Conservation (phyloP, 805 yeast species). For the Pichia insulana region DNA sequence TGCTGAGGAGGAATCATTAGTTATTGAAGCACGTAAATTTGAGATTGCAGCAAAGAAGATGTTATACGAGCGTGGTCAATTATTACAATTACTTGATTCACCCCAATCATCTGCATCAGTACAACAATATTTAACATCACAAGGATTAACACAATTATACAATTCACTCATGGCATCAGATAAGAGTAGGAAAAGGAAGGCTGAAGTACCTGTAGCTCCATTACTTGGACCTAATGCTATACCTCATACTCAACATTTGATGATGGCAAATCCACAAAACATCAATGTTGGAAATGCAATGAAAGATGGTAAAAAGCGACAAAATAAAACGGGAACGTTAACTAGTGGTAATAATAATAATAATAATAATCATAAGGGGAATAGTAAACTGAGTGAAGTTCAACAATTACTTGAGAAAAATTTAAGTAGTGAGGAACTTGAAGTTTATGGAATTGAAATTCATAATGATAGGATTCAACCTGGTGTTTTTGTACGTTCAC, state of each 20-base stretch:
- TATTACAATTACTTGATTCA: slow-evolving; percentile 73
- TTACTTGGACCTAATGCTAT: slow-evolving; percentile 49
- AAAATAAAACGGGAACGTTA: slow-evolving; percentile 13
- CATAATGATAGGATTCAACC: slow-evolving; percentile 68
- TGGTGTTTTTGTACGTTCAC: slow-evolving; percentile 77
- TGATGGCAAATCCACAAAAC: slow-evolving; percentile 14
- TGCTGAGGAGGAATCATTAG: slow-evolving; percentile 93
- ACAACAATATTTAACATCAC: slow-evolving; percentile 71
- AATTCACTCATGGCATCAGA: slow-evolving; percentile 65
- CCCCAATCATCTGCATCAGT: slow-evolving; percentile 75
- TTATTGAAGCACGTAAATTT: slow-evolving; percentile 85
- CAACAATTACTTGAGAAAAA: slow-evolving; percentile 34
- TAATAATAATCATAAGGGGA: too few relatives aligned
- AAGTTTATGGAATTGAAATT: slow-evolving; percentile 71
- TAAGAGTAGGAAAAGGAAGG: slow-evolving; percentile 48
- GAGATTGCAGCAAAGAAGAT: slow-evolving; percentile 89
- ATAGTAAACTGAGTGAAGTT: background rate
- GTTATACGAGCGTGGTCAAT: slow-evolving; percentile 69
- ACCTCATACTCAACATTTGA: slow-evolving; percentile 31
- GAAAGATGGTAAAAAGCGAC: slow-evolving; percentile 4
- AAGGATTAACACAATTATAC: slow-evolving; percentile 82
- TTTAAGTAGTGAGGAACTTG: slow-evolving; percentile 70
- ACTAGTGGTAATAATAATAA: slow-evolving; percentile 9
- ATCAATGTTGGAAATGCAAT: slow-evolving; percentile 6
- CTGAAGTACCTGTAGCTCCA: slow-evolving; percentile 48